Evolutionary conservation across 2,329 filamentous ascomycete genomes (phyloP).

Genomic region (Colletotrichum lentis): DNA sequence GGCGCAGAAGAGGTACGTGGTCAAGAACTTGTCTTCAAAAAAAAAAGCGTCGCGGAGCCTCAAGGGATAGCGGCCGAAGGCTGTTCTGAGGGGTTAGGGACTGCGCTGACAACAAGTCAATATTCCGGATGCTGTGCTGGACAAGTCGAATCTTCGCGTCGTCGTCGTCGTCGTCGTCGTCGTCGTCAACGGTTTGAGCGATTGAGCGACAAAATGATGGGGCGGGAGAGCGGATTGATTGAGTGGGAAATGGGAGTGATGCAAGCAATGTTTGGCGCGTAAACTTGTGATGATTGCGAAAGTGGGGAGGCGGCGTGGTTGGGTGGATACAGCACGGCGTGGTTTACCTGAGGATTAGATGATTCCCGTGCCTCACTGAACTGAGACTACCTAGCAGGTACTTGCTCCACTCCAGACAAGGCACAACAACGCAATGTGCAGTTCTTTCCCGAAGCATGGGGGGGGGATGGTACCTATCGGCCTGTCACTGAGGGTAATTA

Average conservation of each 20-base stretch:
- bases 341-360: neutral
- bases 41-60: neutral
- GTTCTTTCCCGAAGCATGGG: neutral
- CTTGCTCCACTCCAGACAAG: too few relatives aligned
- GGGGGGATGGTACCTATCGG: neutral
- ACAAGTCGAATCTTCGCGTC: neutral
- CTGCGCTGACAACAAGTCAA: neutral
- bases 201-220: neutral
- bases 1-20: neutral
- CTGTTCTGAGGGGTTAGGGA: neutral
- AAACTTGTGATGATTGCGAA: conserved; percentile 5
- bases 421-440: neutral
- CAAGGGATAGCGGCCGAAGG: neutral
- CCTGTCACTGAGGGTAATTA: neutral
- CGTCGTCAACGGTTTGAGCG: neutral
- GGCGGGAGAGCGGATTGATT: neutral
- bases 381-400: neutral
- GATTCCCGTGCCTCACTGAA: neutral
- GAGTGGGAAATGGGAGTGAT: neutral
- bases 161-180: too few relatives aligned
- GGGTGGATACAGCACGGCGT: neutral
- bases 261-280: neutral
- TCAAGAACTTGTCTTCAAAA: neutral
- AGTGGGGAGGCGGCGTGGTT: conserved; percentile 9
- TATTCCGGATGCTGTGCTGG: neutral